A percentile compares a stretch with the other conserved stretches of the same genome.
Conservation (phyloP, 352 stramenopile genomes). For the Phytophthora lateralis region DNA sequence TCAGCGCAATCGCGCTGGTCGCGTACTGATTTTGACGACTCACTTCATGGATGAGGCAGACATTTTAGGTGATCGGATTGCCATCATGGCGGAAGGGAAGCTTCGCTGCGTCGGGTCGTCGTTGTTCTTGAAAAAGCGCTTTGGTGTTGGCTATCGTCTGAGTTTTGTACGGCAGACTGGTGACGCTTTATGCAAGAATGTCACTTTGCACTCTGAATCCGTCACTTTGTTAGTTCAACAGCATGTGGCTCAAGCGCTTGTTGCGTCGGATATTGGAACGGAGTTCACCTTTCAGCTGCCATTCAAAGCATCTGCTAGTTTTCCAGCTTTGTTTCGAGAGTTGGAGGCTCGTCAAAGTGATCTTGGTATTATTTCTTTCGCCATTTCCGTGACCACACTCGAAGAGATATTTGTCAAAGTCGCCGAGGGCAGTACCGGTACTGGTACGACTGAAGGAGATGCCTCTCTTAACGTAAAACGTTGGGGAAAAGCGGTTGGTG, state of each 20-base stretch:
- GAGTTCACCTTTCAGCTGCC: constrained; percentile 83
- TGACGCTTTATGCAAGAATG: neutral
- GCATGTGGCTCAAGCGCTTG: constrained; percentile 42
- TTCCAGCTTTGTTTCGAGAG: constrained; percentile 74
- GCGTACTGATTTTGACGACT: constrained; percentile 90
- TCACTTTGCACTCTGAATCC: neutral
- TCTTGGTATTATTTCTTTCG: constrained; percentile 61
- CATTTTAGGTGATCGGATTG: constrained; percentile 89
- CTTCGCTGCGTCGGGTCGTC: constrained; percentile 78
- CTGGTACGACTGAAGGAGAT: neutral
- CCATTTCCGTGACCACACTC: constrained; percentile 84
- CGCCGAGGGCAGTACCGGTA: constrained; percentile 41
- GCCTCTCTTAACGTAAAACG: neutral
- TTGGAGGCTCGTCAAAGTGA: constrained; percentile 53
- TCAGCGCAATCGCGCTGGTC: constrained; percentile 52
- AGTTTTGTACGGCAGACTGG: constrained; percentile 48
- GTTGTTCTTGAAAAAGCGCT: constrained; percentile 84
- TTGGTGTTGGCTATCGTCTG: constrained; percentile 80
- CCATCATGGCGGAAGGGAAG: constrained; percentile 86
- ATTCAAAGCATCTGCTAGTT: constrained; percentile 55
- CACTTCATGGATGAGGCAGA: constrained; percentile 95
- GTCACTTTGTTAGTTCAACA: constrained; percentile 32
- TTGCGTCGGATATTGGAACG: constrained; percentile 70
- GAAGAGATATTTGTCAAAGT: constrained; percentile 93
- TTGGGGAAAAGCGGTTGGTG: constrained; percentile 10